Conservation (phyloP, 208 protist species). For the Novymonas esmeraldas region DNA sequence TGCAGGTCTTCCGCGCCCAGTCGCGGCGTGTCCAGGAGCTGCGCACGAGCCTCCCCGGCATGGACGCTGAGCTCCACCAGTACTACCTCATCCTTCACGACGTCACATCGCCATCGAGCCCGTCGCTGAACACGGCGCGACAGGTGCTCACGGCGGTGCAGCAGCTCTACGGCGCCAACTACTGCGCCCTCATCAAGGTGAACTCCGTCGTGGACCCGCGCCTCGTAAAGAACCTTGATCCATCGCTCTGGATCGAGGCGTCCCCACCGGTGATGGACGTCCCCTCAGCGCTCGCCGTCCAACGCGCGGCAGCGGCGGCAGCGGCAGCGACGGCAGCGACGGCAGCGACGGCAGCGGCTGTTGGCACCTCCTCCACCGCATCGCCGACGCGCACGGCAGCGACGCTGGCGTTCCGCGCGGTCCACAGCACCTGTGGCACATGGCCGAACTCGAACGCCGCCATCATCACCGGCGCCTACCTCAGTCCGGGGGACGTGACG, state of each 20-base stretch:
- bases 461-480: conserved; percentile 76
- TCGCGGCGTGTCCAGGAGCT: conserved; percentile 37
- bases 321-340: conserved; percentile 9
- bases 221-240: conserved; percentile 59
- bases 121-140: conserved; percentile 45
- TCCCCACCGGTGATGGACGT: conserved; percentile 66
- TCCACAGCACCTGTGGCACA: conserved; percentile 47
- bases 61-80: conserved; percentile 74
- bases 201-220: conserved; percentile 67
- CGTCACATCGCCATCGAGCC: conserved; percentile 32
- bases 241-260: conserved; percentile 72
- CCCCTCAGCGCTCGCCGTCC: conserved; percentile 40
- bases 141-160: conserved; percentile 50
- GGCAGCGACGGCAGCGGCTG: conserved; percentile 3
- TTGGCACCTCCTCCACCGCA: background rate
- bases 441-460: conserved; percentile 46
- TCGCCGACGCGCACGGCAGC: conserved; percentile 9
- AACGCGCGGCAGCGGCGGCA: conserved; percentile 19
- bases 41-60: conserved; percentile 48
- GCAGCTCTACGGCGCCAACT: conserved; percentile 46
- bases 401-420: conserved; percentile 32
- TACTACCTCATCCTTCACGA: conserved; percentile 85
- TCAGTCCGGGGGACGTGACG: conserved; percentile 67
- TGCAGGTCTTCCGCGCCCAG: conserved; percentile 52
- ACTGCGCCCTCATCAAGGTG: conserved; percentile 65